A percentile compares a stretch with the other conserved stretches of the same genome.
phyloP scores from a whole-genome alignment of 73 alveolate genomes.

The Symbiodinium pilosum region DNA sequence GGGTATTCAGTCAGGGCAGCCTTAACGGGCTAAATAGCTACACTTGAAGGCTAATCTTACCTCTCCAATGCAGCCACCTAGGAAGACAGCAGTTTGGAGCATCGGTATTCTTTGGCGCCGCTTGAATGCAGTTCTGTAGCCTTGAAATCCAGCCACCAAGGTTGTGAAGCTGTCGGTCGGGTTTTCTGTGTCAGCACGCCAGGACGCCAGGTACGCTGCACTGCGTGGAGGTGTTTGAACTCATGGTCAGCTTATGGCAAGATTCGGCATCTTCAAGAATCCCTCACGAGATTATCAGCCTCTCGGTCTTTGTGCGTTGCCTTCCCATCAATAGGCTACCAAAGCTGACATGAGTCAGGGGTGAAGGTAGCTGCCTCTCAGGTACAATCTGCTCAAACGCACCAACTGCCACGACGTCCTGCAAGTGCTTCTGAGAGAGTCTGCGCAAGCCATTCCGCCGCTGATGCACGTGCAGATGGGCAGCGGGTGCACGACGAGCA shows the following conservation, averaged over 20 bases:
- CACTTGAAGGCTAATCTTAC: too few relatives aligned
- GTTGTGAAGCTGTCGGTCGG: background rate
- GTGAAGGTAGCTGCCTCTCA: background rate
- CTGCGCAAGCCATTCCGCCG: background rate
- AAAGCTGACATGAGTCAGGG: too few relatives aligned
- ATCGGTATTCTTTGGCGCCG: background rate
- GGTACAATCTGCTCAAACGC: background rate
- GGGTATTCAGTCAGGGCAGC: too few relatives aligned
- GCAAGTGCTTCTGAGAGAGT: background rate
- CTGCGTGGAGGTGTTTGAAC: background rate
- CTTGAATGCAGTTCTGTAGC: background rate
- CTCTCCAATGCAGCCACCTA: too few relatives aligned
- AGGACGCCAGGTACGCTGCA: background rate
- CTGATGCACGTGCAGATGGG: background rate
- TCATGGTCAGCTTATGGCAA: background rate
- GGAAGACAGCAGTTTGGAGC: background rate
- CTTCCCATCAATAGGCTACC: too few relatives aligned
- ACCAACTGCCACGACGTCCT: slow-evolving; percentile 5
- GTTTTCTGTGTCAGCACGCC: background rate
- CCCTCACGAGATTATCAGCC: background rate
- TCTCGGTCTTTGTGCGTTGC: background rate
- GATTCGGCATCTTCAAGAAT: background rate
- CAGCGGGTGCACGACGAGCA: too few relatives aligned
- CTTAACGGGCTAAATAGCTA: too few relatives aligned
- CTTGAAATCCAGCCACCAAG: background rate